Evolutionary conservation across 805 yeast genomes (phyloP).

Genomic region (Blastobotrys chiropterorum): DNA sequence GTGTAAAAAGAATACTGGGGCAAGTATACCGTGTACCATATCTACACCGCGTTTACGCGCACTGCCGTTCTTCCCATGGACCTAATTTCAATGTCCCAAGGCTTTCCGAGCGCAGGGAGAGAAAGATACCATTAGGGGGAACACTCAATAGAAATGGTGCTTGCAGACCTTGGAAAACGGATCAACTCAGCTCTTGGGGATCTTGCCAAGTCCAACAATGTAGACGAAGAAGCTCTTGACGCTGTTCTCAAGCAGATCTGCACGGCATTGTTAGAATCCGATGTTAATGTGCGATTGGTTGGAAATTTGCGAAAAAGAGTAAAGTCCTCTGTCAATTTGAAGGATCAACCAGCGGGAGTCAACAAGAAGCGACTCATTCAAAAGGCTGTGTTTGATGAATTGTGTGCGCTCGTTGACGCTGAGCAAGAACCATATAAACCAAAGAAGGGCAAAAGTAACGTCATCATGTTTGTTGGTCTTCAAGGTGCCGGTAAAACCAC

Average conservation of each 20-base stretch:
- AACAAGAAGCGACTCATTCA: slow-evolving; percentile 79
- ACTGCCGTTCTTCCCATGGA: too few species aligned
- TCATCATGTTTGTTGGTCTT: slow-evolving; percentile 95
- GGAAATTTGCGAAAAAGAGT: slow-evolving; percentile 68
- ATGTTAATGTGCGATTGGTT: slow-evolving; percentile 84
- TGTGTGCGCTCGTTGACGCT: slow-evolving; percentile 78
- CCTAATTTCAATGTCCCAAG: too few species aligned
- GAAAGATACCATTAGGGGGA: not conserved
- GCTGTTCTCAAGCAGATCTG: slow-evolving; percentile 79
- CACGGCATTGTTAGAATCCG: slow-evolving; percentile 87
- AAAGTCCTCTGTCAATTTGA: slow-evolving; percentile 47
- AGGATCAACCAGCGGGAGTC: slow-evolving; percentile 45
- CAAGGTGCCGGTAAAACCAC: slow-evolving; percentile 99
- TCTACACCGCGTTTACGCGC: too few species aligned
- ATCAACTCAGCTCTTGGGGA: slow-evolving; percentile 68
- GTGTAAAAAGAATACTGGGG: too few species aligned
- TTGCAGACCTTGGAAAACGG: slow-evolving; percentile 73
- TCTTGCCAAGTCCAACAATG: slow-evolving; percentile 49
- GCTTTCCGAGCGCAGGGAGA: not conserved
- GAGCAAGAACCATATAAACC: slow-evolving; percentile 64
- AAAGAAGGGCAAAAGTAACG: slow-evolving; percentile 69
- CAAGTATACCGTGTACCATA: not conserved
- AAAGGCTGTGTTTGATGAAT: slow-evolving; percentile 90
- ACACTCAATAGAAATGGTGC: slow-evolving; percentile 53
- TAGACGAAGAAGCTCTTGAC: slow-evolving; percentile 61